Evolutionary conservation across 2,329 filamentous ascomycete genomes (phyloP).

Genomic region (Exutisphaerella laricina): DNA sequence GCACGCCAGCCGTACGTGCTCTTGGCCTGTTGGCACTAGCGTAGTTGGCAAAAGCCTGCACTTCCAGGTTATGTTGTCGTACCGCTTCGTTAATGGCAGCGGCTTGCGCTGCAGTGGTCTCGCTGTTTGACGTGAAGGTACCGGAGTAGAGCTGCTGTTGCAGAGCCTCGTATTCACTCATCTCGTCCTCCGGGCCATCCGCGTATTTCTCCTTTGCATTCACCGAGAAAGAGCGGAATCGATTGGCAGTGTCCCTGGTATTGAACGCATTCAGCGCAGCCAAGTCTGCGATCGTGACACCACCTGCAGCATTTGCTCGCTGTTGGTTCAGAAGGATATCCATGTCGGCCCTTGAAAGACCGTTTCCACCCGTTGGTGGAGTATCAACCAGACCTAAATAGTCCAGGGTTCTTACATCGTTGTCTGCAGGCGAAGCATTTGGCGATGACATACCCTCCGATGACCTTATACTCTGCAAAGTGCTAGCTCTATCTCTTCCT

Average conservation of each 20-base stretch:
- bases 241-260: slow-evolving; percentile 66
- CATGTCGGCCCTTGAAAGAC: slow-evolving; percentile 56
- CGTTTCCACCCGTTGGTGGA: slow-evolving; percentile 71
- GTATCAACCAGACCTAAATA: slow-evolving; percentile 94
- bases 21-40: slow-evolving; percentile 76
- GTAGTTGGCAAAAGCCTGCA: slow-evolving; percentile 85
- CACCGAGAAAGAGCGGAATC: slow-evolving; percentile 95
- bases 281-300: slow-evolving; percentile 62
- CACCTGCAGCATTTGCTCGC: slow-evolving; percentile 45
- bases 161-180: slow-evolving; percentile 46
- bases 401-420: slow-evolving; percentile 87
- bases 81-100: slow-evolving; percentile 65
- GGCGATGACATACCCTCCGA: slow-evolving; percentile 83
- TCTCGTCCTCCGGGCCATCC: slow-evolving; percentile 64
- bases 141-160: slow-evolving; percentile 55
- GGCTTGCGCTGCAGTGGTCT: slow-evolving; percentile 52
- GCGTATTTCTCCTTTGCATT: slow-evolving; percentile 98
- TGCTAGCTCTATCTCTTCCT: slow-evolving; percentile 76
- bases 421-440: slow-evolving; percentile 75
- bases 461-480: slow-evolving; percentile 83
- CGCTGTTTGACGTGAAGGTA: slow-evolving; percentile 53
- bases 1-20: slow-evolving; percentile 82
- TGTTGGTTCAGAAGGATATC: slow-evolving; percentile 48
- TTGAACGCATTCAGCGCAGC: slow-evolving; percentile 71
- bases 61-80: slow-evolving; percentile 84